Evolutionary conservation across 495 filamentous ascomycete genomes (phyloP), one percentile per base, ranked within the genome.

Genomic region (Delitschia confertaspora): DNA sequence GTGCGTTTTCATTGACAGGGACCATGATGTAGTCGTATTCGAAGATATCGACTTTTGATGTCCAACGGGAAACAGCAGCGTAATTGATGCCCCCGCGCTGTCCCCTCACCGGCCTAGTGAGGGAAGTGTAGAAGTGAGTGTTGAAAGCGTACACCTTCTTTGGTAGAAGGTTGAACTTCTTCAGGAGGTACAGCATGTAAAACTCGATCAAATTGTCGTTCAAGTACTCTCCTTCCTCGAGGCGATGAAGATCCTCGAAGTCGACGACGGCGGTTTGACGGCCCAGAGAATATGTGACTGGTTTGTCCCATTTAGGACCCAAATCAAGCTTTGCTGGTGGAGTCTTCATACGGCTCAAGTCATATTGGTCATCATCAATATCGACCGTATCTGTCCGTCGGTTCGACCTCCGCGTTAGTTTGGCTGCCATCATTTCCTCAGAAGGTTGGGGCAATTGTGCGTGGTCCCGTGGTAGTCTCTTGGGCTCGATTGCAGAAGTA

Each of bases 171-270:
- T 66, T 68, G 6, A 27, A 27, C 17, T 72, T 59, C 35, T 77
- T 66, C 32, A 81, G 65, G 38, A 76, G 63, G 77, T 10, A 93
- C 38, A 76, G 76, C 25, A 95, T 70, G 53, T 89, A 93, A 58
- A 95, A 95, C 14, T 71, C 76, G 42, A 98, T 80, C 20, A 98
- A 65, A 57, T 85, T 93, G 64, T 98, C 91, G 53, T 98, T 98
- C 13, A 98, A 60, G 41, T 82, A 93, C 52, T 95, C 72, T n/a
- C 77, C 78, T 47, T 85, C 84, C 38, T 88, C 80, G 14, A 96
- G 71, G 25, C 87, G 74, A 16, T 75, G 69, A 37, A 93, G 79
- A 60, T 98, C 91, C 13, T 75, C 69, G 48, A 79, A 79, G 42
- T 84, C 77, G 10, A 96, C 84, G 17, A 78, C 80, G 13, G 83